phyloP scores from a whole-genome alignment of 768 basidiomycete genomes.

The Macrolepiota albuminosa region DNA sequence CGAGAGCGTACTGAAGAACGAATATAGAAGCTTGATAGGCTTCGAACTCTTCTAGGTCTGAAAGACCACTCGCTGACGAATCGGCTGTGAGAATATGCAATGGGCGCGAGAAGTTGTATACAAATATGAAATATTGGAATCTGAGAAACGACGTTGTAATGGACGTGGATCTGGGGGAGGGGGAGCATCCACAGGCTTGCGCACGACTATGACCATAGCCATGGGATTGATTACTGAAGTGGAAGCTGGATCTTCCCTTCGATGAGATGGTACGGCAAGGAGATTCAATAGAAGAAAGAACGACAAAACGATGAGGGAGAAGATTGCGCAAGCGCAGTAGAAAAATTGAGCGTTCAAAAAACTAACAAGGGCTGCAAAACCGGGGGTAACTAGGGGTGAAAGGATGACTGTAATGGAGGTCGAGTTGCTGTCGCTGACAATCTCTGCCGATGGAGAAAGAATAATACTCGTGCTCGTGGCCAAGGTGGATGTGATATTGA shows the following conservation, averaged over 20 bases:
- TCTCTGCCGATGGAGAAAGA: not conserved
- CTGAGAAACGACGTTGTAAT: not conserved
- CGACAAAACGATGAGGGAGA: not conserved
- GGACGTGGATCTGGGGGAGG: not conserved
- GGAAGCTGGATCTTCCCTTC: not conserved
- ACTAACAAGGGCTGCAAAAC: not conserved
- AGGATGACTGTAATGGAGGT: not conserved
- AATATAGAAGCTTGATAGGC: conserved; percentile 53
- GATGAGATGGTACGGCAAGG: not conserved
- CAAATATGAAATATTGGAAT: not conserved
- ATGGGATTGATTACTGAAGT: not conserved
- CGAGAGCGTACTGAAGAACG: conserved; percentile 58
- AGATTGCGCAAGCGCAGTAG: not conserved
- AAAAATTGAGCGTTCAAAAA: not conserved
- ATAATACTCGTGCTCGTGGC: not conserved
- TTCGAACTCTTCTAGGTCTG: conserved; percentile 34
- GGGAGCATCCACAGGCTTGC: not conserved
- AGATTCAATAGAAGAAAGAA: not conserved
- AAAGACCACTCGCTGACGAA: conserved; percentile 15
- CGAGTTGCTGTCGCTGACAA: not conserved
- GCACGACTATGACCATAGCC: not conserved
- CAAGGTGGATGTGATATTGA: not conserved
- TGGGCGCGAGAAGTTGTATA: not conserved
- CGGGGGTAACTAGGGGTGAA: not conserved
- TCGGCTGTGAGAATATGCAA: conserved; percentile 28